phyloP scores from a whole-genome alignment of 768 basidiomycete species.

The Polyporus arcularius region DNA sequence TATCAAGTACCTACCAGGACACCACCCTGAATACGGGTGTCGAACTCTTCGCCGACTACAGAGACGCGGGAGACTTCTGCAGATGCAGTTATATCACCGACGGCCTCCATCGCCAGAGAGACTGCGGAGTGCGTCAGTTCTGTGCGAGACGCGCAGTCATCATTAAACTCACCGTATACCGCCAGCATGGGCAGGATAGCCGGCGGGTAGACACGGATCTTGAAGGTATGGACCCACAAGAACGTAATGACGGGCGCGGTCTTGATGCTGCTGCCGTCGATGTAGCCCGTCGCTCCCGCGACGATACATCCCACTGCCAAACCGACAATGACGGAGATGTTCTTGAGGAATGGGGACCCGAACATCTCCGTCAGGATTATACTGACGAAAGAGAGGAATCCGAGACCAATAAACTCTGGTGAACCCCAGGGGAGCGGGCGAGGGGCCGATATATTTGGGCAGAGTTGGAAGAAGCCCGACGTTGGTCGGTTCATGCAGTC shows the following conservation, averaged over 20 bases:
- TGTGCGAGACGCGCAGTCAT: background rate
- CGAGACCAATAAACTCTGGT: constrained; percentile 82
- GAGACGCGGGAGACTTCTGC: constrained; percentile 78
- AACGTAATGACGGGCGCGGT: constrained; percentile 80
- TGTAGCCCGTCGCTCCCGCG: constrained; percentile 77
- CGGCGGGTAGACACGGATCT: constrained; percentile 73
- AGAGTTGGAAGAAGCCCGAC: constrained; percentile 68
- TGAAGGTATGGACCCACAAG: constrained; percentile 81
- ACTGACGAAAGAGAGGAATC: constrained; percentile 77
- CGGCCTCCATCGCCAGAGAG: constrained; percentile 79
- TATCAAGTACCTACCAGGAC: constrained; percentile 47
- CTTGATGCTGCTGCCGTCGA: constrained; percentile 63
- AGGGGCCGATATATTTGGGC: constrained; percentile 71
- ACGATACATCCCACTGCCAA: constrained; percentile 80
- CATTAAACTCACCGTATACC: constrained; percentile 48
- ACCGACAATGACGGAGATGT: constrained; percentile 75
- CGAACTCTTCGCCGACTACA: constrained; percentile 76
- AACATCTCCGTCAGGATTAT: constrained; percentile 82
- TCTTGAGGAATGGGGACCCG: constrained; percentile 84
- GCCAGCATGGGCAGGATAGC: constrained; percentile 63
- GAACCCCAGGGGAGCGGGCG: constrained; percentile 79
- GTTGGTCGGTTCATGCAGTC: constrained; percentile 62
- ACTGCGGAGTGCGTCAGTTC: constrained; percentile 38
- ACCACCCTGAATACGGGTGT: constrained; percentile 82
- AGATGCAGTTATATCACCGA: constrained; percentile 82